phyloP scores from a whole-genome alignment of 805 yeast genomes.

The Candida qinlingensis region DNA sequence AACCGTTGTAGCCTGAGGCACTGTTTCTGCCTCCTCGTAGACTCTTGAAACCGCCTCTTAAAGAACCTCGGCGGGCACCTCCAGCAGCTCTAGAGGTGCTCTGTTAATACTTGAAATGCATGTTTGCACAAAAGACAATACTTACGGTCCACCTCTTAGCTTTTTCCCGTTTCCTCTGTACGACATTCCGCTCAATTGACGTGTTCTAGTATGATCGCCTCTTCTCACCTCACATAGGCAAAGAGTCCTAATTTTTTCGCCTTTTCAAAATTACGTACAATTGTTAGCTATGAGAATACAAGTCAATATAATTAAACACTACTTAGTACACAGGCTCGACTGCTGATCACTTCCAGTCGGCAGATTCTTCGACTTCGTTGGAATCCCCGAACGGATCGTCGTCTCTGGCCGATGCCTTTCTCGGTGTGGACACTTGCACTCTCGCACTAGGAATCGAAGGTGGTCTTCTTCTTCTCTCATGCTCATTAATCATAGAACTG shows the following conservation, averaged over 20 bases:
- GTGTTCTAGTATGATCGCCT: neutral
- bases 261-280: too few species aligned
- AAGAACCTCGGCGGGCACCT: neutral
- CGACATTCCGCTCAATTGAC: neutral
- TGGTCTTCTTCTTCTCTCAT: slow-evolving; percentile 16
- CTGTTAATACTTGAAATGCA: too few species aligned
- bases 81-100: too few species aligned
- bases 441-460: slow-evolving; percentile 15
- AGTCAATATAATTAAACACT: too few species aligned
- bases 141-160: neutral
- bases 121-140: too few species aligned
- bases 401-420: slow-evolving; percentile 16
- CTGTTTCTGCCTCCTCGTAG: neutral
- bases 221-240: too few species aligned
- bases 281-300: too few species aligned
- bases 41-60: neutral
- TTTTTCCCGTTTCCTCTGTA: neutral
- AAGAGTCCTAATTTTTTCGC: too few species aligned
- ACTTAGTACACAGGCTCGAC: too few species aligned
- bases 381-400: slow-evolving; percentile 53
- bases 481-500: slow-evolving; percentile 24
- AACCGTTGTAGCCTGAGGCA: too few species aligned
- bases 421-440: neutral
- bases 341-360: slow-evolving; percentile 17
- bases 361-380: slow-evolving; percentile 28